Base-by-base conservation (phyloP, 2,329 filamentous ascomycete genomes). In the Sclerotinia borealis region DNA sequence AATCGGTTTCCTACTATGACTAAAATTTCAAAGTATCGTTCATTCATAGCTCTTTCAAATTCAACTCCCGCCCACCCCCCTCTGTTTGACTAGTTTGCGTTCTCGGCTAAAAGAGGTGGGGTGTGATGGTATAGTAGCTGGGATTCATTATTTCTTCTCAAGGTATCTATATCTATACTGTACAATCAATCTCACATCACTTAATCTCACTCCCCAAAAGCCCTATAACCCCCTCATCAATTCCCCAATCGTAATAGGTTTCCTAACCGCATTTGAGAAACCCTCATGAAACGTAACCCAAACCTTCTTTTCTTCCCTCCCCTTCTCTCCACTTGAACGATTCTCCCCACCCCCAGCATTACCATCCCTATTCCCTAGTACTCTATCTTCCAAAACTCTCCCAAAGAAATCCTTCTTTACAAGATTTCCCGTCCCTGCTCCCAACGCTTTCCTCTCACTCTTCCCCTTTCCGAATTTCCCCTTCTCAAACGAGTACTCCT, bases 221-320 rank as follows among this genome's bases (percentile, higher is more conserved):
- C n/a, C 1, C 68, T 76, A 89, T 64, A 92, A 72, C 3, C 84
- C 87, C 63, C 79, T 81, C 80, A 96, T 77, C 70, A 97, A 83
- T 75, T 96, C 93, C 66, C 84, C 82, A 74, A 96, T 75, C 10
- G 90, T 90, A 66, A 97, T 86, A 2, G 92, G 91, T 75, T 96
- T 96, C 75, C 90, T 83, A 65, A 97, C 93, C 13, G 93, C 93
- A 80, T 97, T 96, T 63, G 92, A 95, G 74, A 92, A 87, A 0
- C 93, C 93, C 77, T 97, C 93, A 72, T 96, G 87, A 75, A 87
- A 97, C 67, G 86, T 93, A 48, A 96, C 86, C 92, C 92, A 96
- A 4, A 93, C 89, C 70, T 88, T 84, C 56, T 80, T 82, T 54
- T 82, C 82, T 63, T 76, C 74, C 45, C 72, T 75, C 64, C 70